These are phyloP conservation scores for Annulohypoxylon bovei DNA, from an alignment of 495 filamentous ascomycete species.

Conservation along the genomic window DNA sequence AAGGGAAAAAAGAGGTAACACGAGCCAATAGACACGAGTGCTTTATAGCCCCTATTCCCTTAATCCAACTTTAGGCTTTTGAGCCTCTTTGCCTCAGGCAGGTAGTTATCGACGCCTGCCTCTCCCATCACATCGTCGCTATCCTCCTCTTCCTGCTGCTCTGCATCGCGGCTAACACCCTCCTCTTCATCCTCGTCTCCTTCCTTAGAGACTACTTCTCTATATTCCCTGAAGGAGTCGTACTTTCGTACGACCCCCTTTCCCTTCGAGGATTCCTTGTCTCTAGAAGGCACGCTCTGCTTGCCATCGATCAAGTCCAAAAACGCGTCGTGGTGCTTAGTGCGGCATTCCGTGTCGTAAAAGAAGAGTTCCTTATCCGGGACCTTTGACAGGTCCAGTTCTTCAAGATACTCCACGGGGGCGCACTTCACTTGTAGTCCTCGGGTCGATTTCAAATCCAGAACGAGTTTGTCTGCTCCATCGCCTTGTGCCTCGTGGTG, in stretches of 20 bases:
- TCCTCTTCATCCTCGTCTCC: background rate
- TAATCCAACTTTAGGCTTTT: constrained; percentile 15
- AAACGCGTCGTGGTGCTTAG: constrained; percentile 51
- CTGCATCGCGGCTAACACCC: background rate
- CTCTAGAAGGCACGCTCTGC: constrained; percentile 11
- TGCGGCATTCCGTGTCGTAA: constrained; percentile 48
- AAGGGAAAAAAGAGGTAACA: too few relatives aligned
- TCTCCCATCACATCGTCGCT: background rate
- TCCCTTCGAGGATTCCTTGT: background rate
- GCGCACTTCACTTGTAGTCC: background rate
- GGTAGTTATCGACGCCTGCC: background rate
- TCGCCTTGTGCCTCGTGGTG: constrained; percentile 16
- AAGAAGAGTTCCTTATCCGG: constrained; percentile 23
- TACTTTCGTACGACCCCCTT: background rate
- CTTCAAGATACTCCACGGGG: background rate
- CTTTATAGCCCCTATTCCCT: background rate
- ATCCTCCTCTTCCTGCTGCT: background rate
- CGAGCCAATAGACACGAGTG: background rate
- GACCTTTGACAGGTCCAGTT: background rate
- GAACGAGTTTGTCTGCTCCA: constrained; percentile 22
- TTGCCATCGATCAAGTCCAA: constrained; percentile 42
- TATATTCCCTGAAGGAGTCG: constrained; percentile 10
- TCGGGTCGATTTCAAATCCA: background rate
- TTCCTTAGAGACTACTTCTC: background rate
- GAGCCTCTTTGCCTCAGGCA: constrained; percentile 18